phyloP scores from a whole-genome alignment of 352 stramenopile genomes.

The Chrysophaeum taylorii region DNA sequence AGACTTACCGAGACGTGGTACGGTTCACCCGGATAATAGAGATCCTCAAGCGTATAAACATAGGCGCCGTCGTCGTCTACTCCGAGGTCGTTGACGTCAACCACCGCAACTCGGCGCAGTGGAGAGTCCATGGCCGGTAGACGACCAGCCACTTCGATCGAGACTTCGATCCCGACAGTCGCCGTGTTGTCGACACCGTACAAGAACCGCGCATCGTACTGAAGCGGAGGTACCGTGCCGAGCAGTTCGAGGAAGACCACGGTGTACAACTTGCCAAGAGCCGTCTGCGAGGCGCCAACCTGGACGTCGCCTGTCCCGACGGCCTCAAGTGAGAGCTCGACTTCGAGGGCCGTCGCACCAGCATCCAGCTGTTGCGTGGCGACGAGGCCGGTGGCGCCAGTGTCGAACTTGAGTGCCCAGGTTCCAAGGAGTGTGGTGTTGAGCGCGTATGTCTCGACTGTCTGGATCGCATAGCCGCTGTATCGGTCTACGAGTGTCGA shows the following conservation, averaged over 20 bases:
- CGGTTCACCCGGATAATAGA: conserved; percentile 38
- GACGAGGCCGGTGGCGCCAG: not conserved
- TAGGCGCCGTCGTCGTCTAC: conserved; percentile 19
- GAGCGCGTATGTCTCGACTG: conserved; percentile 50
- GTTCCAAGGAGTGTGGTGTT: conserved; percentile 43
- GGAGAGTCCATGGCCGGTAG: conserved; percentile 63
- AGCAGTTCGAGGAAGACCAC: conserved; percentile 44
- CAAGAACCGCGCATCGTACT: conserved; percentile 33
- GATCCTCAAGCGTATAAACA: conserved; percentile 29
- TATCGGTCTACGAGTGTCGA: conserved; percentile 65
- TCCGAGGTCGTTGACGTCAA: conserved; percentile 35
- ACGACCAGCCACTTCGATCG: conserved; percentile 29
- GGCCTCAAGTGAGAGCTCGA: conserved; percentile 48
- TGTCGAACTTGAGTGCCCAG: conserved; percentile 68
- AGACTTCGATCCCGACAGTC: conserved; percentile 32
- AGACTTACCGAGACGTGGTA: conserved; percentile 79
- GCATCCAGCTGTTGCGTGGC: not conserved
- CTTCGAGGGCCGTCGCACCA: conserved; percentile 29
- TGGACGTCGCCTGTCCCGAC: conserved; percentile 36
- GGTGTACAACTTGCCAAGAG: conserved; percentile 30
- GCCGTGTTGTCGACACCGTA: conserved; percentile 24
- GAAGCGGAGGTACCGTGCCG: conserved; percentile 36
- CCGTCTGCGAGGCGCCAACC: conserved; percentile 29
- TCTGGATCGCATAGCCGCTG: conserved; percentile 81
- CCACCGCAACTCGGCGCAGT: conserved; percentile 48